phyloP scores from a whole-genome alignment of 306 rosid species.

The Sesbania bispinosa region DNA sequence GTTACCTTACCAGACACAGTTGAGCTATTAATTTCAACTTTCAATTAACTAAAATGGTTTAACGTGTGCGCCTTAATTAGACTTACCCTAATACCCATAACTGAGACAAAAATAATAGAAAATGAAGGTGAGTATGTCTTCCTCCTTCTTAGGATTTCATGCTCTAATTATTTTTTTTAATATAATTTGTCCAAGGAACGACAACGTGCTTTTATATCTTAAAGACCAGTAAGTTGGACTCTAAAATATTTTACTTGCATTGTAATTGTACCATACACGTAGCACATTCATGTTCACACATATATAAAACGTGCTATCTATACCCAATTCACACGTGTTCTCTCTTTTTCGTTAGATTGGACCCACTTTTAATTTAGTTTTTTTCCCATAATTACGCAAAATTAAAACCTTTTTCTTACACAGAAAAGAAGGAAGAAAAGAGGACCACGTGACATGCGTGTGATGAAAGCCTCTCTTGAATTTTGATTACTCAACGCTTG shows the following conservation, averaged over 20 bases:
- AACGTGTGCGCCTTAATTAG: too few relatives aligned
- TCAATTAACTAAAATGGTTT: too few relatives aligned
- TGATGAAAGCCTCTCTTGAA: constrained; percentile 15
- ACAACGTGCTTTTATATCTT: not conserved
- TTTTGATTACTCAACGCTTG: constrained; percentile 27
- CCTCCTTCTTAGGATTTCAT: too few relatives aligned
- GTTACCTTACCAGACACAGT: too few relatives aligned
- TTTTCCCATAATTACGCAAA: not conserved
- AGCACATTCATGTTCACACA: constrained; percentile 4
- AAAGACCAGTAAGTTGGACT: too few relatives aligned
- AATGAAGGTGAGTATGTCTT: too few relatives aligned
- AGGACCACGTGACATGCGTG: constrained; percentile 46
- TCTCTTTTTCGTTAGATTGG: not conserved
- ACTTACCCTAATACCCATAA: too few relatives aligned
- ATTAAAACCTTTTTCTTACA: not conserved
- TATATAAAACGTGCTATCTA: constrained; percentile 31
- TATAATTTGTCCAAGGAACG: not conserved
- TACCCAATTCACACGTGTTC: constrained; percentile 32
- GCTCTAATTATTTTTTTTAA: too few relatives aligned
- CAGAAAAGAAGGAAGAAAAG: not conserved
- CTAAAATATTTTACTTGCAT: not conserved
- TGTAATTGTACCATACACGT: not conserved
- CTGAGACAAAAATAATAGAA: too few relatives aligned
- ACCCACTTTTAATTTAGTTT: not conserved
- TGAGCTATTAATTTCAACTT: too few relatives aligned